Percentiles rank a stretch among this genome's conserved stretches.
phyloP scores from a whole-genome alignment of 305 asterid genomes.

The Caryopteris hybrid region DNA sequence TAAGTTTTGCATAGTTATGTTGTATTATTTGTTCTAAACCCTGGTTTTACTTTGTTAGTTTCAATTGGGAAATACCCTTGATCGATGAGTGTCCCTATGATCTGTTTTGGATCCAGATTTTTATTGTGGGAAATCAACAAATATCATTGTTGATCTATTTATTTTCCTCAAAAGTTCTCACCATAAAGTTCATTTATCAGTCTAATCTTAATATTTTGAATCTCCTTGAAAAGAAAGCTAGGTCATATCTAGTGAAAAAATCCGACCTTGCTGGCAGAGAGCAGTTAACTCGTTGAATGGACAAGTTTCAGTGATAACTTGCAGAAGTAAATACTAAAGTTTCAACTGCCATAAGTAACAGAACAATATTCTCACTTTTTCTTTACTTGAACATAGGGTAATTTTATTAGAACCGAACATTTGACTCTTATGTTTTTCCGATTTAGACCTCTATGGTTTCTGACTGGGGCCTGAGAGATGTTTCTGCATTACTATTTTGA shows the following conservation, averaged over 20 bases:
- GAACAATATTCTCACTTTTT: not conserved
- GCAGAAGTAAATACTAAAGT: not conserved
- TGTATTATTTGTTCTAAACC: not conserved
- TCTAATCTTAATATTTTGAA: not conserved
- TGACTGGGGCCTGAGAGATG: too few species aligned
- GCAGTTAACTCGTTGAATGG: not conserved
- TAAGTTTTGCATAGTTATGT: conserved; percentile 30
- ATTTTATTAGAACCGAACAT: not conserved
- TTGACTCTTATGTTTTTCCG: not conserved
- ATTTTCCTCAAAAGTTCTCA: not conserved
- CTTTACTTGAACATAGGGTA: not conserved
- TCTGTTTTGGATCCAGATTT: not conserved
- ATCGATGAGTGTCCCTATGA: not conserved
- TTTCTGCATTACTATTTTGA: too few species aligned
- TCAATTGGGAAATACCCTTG: not conserved
- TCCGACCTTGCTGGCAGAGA: not conserved
- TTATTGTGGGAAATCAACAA: not conserved
- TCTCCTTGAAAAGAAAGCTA: not conserved
- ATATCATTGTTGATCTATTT: not conserved
- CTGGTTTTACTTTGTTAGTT: not conserved
- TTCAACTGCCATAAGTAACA: not conserved
- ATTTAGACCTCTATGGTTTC: not conserved
- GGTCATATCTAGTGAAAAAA: not conserved
- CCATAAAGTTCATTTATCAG: not conserved
- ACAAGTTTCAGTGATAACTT: not conserved